Conservation (phyloP, 768 basidiomycete genomes). For the Kwoniella botswanensis region DNA sequence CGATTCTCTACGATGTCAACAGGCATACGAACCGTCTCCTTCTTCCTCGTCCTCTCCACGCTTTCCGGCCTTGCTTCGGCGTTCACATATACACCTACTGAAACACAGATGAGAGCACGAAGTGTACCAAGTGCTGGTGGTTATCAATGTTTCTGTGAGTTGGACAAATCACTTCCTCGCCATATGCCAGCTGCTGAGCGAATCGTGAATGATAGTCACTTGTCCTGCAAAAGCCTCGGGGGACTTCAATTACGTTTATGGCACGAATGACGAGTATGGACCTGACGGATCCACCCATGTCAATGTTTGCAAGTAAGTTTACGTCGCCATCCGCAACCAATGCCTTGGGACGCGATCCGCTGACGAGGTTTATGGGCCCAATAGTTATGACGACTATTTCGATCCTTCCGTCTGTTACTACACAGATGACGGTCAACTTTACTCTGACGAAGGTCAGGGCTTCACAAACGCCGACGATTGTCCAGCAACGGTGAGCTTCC, state of each 20-base stretch:
- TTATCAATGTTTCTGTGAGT: slow-evolving; percentile 1
- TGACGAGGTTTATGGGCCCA: not conserved
- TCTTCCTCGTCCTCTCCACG: not conserved
- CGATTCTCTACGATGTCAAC: not conserved
- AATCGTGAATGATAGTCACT: not conserved
- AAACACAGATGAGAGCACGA: not conserved
- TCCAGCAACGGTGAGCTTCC: not conserved
- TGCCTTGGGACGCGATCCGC: not conserved
- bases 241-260: not conserved
- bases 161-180: too few species aligned
- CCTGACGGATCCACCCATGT: not conserved
- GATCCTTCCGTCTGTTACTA: not conserved
- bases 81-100: not conserved
- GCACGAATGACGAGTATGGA: not conserved
- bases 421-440: not conserved
- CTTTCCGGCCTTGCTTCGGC: not conserved
- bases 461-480: not conserved
- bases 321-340: not conserved
- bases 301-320: not conserved
- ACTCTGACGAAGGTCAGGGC: not conserved
- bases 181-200: not conserved
- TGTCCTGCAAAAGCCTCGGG: not conserved
- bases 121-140: not conserved
- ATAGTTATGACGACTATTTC: not conserved
- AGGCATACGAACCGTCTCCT: not conserved